A percentile compares a stretch with the other conserved stretches of the same genome.
These are phyloP conservation scores for Microbotryum violaceum DNA, from an alignment of 1,284 basidiomycete genomes.

Conservation along the genomic window DNA sequence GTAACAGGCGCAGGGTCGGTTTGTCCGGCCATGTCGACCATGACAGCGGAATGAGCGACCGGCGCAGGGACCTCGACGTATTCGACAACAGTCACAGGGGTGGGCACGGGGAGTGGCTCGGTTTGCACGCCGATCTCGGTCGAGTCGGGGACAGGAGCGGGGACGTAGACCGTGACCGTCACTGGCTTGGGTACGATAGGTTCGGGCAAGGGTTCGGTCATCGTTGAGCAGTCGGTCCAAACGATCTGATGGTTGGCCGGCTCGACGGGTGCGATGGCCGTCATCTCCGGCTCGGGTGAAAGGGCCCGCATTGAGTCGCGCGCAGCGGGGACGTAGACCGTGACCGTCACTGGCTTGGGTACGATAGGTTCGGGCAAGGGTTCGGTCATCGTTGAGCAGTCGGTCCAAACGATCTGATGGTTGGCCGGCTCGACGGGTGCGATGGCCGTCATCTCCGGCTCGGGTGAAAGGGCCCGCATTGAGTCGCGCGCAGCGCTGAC, in stretches of 20 bases:
- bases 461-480: background rate
- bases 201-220: slow-evolving; percentile 45
- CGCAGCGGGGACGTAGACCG: slow-evolving; percentile 36
- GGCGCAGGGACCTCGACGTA: slow-evolving; percentile 18
- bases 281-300: slow-evolving; percentile 5
- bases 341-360: slow-evolving; percentile 32
- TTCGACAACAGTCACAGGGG: slow-evolving; percentile 38
- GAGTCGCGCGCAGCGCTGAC: slow-evolving; percentile 6
- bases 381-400: slow-evolving; percentile 25
- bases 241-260: slow-evolving; percentile 15
- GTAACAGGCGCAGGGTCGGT: slow-evolving; percentile 1
- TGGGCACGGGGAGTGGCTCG: background rate
- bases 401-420: slow-evolving; percentile 22
- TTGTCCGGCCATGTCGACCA: slow-evolving; percentile 12
- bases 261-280: background rate
- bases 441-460: slow-evolving; percentile 2
- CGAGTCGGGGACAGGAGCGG: slow-evolving; percentile 16
- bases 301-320: slow-evolving; percentile 1
- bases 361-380: slow-evolving; percentile 49
- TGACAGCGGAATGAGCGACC: background rate
- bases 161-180: slow-evolving; percentile 37
- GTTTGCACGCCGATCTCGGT: slow-evolving; percentile 29
- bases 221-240: slow-evolving; percentile 22
- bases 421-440: slow-evolving; percentile 3
- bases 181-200: slow-evolving; percentile 42